A percentile compares a stretch with the other conserved stretches of the same genome.
These are phyloP conservation scores for Ramaria sp. DNA, from an alignment of 768 basidiomycete genomes.

Conservation along the genomic window DNA sequence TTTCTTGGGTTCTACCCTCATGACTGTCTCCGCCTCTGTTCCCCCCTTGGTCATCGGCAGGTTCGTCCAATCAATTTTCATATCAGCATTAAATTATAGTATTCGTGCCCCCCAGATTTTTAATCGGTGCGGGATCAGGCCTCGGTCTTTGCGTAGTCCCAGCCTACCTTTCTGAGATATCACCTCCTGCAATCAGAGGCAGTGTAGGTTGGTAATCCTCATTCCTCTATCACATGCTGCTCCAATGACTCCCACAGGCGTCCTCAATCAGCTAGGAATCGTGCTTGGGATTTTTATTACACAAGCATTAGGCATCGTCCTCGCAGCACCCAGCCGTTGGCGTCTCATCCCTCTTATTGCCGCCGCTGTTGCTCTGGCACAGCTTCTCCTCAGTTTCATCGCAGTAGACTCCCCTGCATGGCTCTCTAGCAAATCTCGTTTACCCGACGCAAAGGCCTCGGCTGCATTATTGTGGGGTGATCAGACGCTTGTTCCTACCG, in stretches of 20 bases:
- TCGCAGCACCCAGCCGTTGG: conserved; percentile 65
- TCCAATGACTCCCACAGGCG: conserved; percentile 32
- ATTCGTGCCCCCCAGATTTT: conserved; percentile 29
- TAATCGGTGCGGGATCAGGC: conserved; percentile 64
- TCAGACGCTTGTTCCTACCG: background rate
- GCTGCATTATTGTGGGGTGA: conserved; percentile 45
- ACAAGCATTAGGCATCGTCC: conserved; percentile 60
- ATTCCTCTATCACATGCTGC: background rate
- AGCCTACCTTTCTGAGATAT: conserved; percentile 76
- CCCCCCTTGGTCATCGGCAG: conserved; percentile 52
- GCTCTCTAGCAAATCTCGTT: conserved; percentile 39
- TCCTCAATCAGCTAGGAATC: conserved; percentile 73
- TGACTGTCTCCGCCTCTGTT: conserved; percentile 51
- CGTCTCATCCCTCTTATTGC: conserved; percentile 61
- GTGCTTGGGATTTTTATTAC: conserved; percentile 84
- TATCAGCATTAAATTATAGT: background rate
- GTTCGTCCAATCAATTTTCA: conserved; percentile 24
- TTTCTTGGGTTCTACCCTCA: conserved; percentile 50
- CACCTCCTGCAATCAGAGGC: conserved; percentile 66
- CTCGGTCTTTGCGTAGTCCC: conserved; percentile 73
- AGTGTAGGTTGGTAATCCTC: conserved; percentile 45
- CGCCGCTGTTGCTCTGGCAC: conserved; percentile 39
- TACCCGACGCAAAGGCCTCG: conserved; percentile 37
- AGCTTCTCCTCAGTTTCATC: conserved; percentile 41
- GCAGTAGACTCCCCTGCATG: conserved; percentile 68